Evolutionary conservation across 495 filamentous ascomycete species (phyloP), one percentile per base, ranked within the genome.

Genomic region (Lophiostoma macrostomum): DNA sequence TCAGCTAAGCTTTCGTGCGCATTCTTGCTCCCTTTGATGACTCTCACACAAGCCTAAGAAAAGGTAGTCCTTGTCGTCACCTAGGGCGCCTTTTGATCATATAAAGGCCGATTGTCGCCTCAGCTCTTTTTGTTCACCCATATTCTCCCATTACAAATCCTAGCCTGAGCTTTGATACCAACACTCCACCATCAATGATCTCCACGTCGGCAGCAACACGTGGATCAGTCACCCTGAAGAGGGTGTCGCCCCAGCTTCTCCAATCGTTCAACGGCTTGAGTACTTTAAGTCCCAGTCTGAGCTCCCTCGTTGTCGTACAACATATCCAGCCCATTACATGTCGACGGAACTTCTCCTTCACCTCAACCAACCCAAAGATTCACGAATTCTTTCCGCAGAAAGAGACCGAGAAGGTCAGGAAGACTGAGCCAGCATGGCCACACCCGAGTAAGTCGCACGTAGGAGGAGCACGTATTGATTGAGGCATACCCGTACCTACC

Each of bases 391-490:
- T 74, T 56, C 71, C 71, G 10, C 45, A 56, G 13, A 58, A 63
- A 14, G 56, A 69, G 19, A 56, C 67, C 12, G 52, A 60, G 5
- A 50, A 58, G 23, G 66, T 74, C 52, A 42, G 56, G 19, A 61
- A 48, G 30, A 74, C 71, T 1, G 74, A 78, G 13, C 64, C 83
- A 28, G 77, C 84, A 52, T 89, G 85, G 84, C 74, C 77, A 0
- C 86, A 90, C 66, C 85, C 10, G 12, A 22, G 28, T 48, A 38
- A 58, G 53, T n/a, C 69, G 76, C n/a, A n/a, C n/a, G n/a, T n/a
- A n/a, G n/a, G n/a, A n/a, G n/a, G n/a, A n/a, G n/a, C n/a, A n/a
- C n/a, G n/a, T n/a, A n/a, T n/a, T n/a, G n/a, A n/a, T n/a, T n/a
- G n/a, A n/a, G n/a, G n/a, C n/a, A n/a, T n/a, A n/a, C n/a, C n/a